Conservation (phyloP, 1,284 basidiomycete species). For the Tetrapyrgos nigripes region DNA sequence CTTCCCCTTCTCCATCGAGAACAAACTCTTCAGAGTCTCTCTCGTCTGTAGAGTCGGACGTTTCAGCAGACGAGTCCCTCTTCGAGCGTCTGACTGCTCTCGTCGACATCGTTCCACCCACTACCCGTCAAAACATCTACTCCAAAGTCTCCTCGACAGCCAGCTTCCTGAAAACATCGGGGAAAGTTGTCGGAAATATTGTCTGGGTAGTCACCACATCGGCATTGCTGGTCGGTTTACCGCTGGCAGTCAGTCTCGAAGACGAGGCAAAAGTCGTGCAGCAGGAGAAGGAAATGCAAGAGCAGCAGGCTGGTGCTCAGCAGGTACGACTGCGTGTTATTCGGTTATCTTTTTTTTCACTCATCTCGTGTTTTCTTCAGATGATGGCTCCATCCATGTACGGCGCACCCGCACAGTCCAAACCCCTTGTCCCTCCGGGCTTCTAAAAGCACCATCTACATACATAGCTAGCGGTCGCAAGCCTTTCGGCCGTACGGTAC, state of each 20-base stretch:
- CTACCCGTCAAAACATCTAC: slow-evolving; percentile 81
- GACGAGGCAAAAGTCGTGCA: slow-evolving; percentile 95
- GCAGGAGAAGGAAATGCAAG: slow-evolving; percentile 95
- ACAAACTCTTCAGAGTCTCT: slow-evolving; percentile 74
- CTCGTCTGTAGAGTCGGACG: slow-evolving; percentile 75
- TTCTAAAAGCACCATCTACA: slow-evolving; percentile 49
- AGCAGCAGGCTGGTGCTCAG: slow-evolving; percentile 92
- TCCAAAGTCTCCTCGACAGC: slow-evolving; percentile 67
- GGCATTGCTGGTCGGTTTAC: slow-evolving; percentile 91
- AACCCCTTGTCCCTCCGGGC: slow-evolving; percentile 78
- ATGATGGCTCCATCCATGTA: slow-evolving; percentile 73
- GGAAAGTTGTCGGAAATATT: slow-evolving; percentile 83
- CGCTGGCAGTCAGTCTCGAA: slow-evolving; percentile 91
- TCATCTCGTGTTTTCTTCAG: slow-evolving; percentile 33
- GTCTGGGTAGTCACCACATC: slow-evolving; percentile 97
- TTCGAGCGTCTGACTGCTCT: slow-evolving; percentile 90
- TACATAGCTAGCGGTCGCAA: background rate
- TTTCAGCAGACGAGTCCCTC: slow-evolving; percentile 80
- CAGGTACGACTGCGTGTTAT: slow-evolving; percentile 60
- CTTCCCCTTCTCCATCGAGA: slow-evolving; percentile 68
- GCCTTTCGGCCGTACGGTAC: background rate
- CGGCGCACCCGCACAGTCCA: slow-evolving; percentile 56
- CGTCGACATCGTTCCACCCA: slow-evolving; percentile 94
- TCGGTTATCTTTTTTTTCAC: slow-evolving; percentile 4
- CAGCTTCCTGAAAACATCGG: slow-evolving; percentile 66